Conservation (phyloP, 75 land plant genomes). For the Ceratopteris richardii region DNA sequence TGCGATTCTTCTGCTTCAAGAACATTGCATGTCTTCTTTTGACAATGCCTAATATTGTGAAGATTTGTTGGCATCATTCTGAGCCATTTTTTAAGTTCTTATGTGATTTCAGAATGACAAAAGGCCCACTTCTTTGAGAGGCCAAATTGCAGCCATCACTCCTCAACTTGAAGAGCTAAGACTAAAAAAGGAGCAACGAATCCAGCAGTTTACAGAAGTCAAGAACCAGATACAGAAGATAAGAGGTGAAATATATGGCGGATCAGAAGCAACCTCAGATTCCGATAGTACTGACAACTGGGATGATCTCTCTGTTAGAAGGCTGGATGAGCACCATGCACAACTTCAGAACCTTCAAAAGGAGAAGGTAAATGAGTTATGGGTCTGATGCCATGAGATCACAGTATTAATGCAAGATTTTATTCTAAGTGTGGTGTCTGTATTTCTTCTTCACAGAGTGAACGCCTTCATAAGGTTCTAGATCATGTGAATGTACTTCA, state of each 20-base stretch:
- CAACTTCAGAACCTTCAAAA: slow-evolving; percentile 40
- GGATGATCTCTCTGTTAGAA: slow-evolving; percentile 39
- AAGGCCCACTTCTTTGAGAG: slow-evolving; percentile 38
- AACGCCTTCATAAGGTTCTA: slow-evolving; percentile 41
- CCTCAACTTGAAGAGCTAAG: slow-evolving; percentile 41
- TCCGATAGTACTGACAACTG: slow-evolving; percentile 13
- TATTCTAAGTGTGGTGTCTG: neutral
- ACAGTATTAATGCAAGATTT: neutral
- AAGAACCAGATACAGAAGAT: slow-evolving; percentile 39
- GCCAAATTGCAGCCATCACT: slow-evolving; percentile 38
- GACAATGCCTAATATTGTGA: too few relatives aligned
- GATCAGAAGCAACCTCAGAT: neutral
- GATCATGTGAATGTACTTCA: slow-evolving; percentile 28
- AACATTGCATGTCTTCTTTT: too few relatives aligned
- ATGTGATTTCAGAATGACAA: slow-evolving; percentile 26
- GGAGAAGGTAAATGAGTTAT: slow-evolving; percentile 30
- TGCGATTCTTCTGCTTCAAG: too few relatives aligned
- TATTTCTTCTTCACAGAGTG: slow-evolving; percentile 21
- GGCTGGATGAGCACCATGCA: slow-evolving; percentile 39
- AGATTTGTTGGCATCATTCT: too few relatives aligned
- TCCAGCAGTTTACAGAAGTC: slow-evolving; percentile 36
- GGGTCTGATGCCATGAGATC: neutral
- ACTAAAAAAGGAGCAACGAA: slow-evolving; percentile 37
- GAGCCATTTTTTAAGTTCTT: neutral
- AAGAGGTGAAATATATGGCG: slow-evolving; percentile 41